These are phyloP conservation scores for Daldinia decipiens DNA, from an alignment of 495 filamentous ascomycete species.

Conservation along the genomic window DNA sequence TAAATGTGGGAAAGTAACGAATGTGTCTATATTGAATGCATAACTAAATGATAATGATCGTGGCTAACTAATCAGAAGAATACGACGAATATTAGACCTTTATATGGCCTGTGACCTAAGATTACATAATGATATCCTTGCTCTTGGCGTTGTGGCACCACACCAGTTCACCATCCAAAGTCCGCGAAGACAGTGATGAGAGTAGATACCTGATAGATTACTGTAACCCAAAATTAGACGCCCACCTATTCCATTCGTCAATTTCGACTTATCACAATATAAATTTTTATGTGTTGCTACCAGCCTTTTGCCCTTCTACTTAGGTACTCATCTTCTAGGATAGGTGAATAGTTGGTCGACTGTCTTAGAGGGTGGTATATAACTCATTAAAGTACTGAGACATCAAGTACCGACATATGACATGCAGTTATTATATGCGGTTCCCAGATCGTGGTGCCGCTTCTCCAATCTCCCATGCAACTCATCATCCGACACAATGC, in stretches of 20 bases:
- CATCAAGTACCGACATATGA: not conserved
- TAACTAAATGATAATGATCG: too few relatives aligned
- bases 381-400: not conserved
- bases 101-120: too few relatives aligned
- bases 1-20: too few relatives aligned
- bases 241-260: not conserved
- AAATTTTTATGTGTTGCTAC: not conserved
- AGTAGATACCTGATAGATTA: not conserved
- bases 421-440: not conserved
- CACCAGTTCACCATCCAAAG: too few relatives aligned
- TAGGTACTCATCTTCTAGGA: too few relatives aligned
- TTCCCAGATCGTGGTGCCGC: not conserved
- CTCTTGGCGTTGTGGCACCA: too few relatives aligned
- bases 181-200: not conserved
- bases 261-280: not conserved
- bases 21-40: too few relatives aligned
- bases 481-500: conserved; percentile 24
- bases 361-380: not conserved
- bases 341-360: too few relatives aligned
- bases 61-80: too few relatives aligned
- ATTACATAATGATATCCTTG: too few relatives aligned
- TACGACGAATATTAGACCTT: too few relatives aligned
- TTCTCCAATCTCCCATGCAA: not conserved
- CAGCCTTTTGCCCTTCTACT: too few relatives aligned
- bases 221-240: not conserved